Evolutionary conservation across 2,329 filamentous ascomycete genomes (phyloP).

Genomic region (Penicillium griseofulvum): DNA sequence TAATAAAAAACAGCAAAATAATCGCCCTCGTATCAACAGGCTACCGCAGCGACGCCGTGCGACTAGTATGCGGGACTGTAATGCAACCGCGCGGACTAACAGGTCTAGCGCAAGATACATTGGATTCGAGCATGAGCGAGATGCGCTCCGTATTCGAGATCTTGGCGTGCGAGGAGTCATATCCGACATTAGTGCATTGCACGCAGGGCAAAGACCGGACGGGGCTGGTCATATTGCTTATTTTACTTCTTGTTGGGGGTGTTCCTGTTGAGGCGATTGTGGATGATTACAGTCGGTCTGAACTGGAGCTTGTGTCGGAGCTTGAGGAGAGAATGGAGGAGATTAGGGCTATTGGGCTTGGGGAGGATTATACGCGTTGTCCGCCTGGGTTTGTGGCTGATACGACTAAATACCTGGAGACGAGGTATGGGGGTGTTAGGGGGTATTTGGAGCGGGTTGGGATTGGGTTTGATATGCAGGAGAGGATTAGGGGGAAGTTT

Average conservation of each 20-base stretch:
- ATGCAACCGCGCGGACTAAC: conserved; percentile 70
- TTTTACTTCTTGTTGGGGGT: conserved; percentile 60
- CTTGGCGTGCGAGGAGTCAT: conserved; percentile 54
- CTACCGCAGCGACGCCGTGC: conserved; percentile 67
- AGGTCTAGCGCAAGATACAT: conserved; percentile 66
- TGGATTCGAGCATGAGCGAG: conserved; percentile 63
- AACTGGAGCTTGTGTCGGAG: conserved; percentile 60
- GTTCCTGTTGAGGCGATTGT: conserved; percentile 61
- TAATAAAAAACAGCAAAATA: conserved; percentile 50
- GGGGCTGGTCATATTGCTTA: conserved; percentile 67
- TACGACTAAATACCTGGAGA: conserved; percentile 58
- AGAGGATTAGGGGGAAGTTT: conserved; percentile 31
- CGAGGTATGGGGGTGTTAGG: conserved; percentile 64
- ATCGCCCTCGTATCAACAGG: conserved; percentile 63
- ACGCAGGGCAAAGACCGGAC: conserved; percentile 87
- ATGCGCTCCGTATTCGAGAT: conserved; percentile 69
- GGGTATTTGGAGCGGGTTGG: conserved; percentile 65
- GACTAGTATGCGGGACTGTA: conserved; percentile 65
- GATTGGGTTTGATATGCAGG: conserved; percentile 49
- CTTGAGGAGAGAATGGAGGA: conserved; percentile 64
- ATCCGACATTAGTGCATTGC: conserved; percentile 74
- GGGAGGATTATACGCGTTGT: conserved; percentile 69
- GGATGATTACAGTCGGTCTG: conserved; percentile 69
- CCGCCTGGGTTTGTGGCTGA: conserved; percentile 61
- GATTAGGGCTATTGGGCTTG: conserved; percentile 67